Evolutionary conservation across 192 early-diverging fungal genomes (phyloP).

Genomic region (Linnemannia zychae): DNA sequence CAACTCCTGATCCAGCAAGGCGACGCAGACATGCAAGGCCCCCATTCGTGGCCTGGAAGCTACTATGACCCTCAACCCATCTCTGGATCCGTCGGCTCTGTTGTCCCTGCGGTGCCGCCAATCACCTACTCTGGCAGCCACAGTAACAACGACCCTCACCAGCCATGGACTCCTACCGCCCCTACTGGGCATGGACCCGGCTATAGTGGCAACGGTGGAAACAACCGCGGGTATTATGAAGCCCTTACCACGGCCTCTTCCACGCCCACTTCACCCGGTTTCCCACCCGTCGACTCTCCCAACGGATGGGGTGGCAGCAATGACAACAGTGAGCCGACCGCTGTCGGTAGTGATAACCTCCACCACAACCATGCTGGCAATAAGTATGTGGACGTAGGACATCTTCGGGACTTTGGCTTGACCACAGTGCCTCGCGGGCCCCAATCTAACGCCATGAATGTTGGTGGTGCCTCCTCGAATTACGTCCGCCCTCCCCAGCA

Average conservation of each 20-base stretch:
- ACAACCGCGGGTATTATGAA: background rate
- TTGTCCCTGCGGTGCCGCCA: background rate
- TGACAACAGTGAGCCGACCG: background rate
- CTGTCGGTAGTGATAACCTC: background rate
- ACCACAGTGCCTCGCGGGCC: background rate
- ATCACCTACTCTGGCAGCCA: background rate
- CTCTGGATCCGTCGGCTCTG: background rate
- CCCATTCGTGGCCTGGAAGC: background rate
- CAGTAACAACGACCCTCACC: background rate
- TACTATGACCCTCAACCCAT: background rate
- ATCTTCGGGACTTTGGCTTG: background rate
- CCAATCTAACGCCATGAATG: background rate
- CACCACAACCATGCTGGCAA: background rate
- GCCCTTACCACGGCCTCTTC: background rate
- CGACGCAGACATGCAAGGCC: background rate
- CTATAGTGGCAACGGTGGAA: no score
- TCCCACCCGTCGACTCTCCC: background rate
- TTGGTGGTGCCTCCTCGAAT: background rate
- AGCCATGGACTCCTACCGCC: background rate
- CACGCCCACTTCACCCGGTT: background rate
- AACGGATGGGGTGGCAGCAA: background rate
- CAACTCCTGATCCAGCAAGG: constrained; percentile 2
- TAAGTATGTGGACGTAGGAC: background rate
- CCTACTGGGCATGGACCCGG: no score
- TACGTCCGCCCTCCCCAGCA: background rate